Evolutionary conservation across 1,284 basidiomycete species (phyloP).

Genomic region (Moesziomyces antarcticus): DNA sequence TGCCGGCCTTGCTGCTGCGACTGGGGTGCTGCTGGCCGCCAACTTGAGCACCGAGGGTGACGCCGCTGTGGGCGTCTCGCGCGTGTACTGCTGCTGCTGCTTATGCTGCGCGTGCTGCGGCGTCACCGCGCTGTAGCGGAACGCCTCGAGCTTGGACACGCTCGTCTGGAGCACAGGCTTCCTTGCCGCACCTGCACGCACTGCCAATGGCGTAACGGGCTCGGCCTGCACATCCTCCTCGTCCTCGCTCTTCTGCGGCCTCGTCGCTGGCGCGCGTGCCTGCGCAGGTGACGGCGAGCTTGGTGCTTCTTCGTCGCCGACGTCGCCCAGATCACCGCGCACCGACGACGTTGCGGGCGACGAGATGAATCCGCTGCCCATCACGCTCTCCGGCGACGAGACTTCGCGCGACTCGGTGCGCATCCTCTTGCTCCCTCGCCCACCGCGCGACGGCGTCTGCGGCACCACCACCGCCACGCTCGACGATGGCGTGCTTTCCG

Average conservation of each 20-base stretch:
- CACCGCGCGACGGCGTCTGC: constrained; percentile 22
- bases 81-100: constrained; percentile 4
- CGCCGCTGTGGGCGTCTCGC: not conserved
- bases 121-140: constrained; percentile 15
- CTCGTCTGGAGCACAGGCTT: constrained; percentile 26
- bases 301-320: not conserved
- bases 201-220: constrained; percentile 21
- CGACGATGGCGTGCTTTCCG: constrained; percentile 4
- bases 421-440: constrained; percentile 20
- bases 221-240: constrained; percentile 15
- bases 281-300: constrained; percentile 17
- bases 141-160: constrained; percentile 43
- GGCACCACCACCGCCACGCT: constrained; percentile 32
- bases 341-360: constrained; percentile 41
- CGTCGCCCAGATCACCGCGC: constrained; percentile 3
- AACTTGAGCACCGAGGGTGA: constrained; percentile 26
- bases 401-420: constrained; percentile 7
- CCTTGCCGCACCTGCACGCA: not conserved
- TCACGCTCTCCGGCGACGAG: constrained; percentile 27
- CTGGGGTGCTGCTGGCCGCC: constrained; percentile 2
- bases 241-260: constrained; percentile 1
- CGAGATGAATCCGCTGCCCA: constrained; percentile 41
- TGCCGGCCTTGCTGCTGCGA: constrained; percentile 4
- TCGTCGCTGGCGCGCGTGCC: not conserved
- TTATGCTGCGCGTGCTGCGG: constrained; percentile 11